Conservation (phyloP, 371 early-diverging fungal genomes). For the Apophysomyces variabilis region DNA sequence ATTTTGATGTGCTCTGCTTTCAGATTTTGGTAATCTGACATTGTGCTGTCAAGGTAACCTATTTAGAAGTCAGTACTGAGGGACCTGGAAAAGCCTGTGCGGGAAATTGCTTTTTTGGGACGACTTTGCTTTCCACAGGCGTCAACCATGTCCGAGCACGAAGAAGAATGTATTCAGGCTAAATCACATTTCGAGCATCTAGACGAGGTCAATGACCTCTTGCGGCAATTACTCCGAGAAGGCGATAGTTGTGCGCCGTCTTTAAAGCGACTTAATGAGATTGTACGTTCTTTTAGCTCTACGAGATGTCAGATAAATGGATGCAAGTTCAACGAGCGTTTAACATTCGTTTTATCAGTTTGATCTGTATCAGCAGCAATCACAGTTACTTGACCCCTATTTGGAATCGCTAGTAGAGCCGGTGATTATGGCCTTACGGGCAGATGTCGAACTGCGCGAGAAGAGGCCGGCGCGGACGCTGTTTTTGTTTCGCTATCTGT, state of each 20-base stretch:
- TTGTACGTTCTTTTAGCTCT: conserved; percentile 22
- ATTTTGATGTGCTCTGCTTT: too few species aligned
- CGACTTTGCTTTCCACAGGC: too few species aligned
- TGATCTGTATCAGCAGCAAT: conserved; percentile 84
- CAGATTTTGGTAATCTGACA: too few species aligned
- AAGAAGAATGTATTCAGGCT: conserved; percentile 27
- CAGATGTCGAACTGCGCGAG: conserved; percentile 37
- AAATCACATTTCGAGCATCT: conserved; percentile 50
- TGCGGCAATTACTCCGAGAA: not conserved
- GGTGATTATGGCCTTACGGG: conserved; percentile 63
- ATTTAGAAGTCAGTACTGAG: not conserved
- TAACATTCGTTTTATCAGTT: conserved; percentile 44
- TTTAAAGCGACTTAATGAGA: conserved; percentile 26
- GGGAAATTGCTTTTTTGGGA: not conserved
- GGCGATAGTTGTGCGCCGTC: conserved; percentile 18
- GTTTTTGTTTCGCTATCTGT: conserved; percentile 62
- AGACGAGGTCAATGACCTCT: conserved; percentile 22
- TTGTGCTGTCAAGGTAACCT: not conserved
- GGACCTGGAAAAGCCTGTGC: not conserved
- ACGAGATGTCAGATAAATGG: too few species aligned
- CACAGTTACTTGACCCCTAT: conserved; percentile 86
- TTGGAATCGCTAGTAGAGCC: conserved; percentile 77
- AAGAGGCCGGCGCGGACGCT: conserved; percentile 24
- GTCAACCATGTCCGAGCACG: conserved; percentile 12
- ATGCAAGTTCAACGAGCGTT: not conserved